phyloP scores from a whole-genome alignment of 2,329 filamentous ascomycete genomes.

The Pseudogymnoascus sp. region DNA sequence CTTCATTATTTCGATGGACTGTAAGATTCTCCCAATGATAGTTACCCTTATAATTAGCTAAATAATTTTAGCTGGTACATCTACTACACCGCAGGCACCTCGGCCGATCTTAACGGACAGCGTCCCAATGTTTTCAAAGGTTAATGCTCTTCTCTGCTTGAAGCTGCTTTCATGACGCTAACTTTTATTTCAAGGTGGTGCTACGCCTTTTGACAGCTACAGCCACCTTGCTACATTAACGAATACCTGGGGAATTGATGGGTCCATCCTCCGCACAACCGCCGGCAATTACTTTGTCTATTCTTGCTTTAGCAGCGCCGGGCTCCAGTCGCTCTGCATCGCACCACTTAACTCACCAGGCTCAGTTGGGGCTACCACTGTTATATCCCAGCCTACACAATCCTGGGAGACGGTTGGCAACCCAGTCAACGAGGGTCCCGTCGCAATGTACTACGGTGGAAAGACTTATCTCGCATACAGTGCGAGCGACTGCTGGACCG shows the following conservation, averaged over 20 bases:
- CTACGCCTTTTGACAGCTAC: constrained; percentile 44
- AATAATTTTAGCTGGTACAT: constrained; percentile 39
- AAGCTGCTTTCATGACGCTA: not conserved
- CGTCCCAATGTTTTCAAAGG: constrained; percentile 45
- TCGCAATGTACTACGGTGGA: constrained; percentile 45
- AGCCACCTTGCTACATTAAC: constrained; percentile 42
- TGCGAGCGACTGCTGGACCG: constrained; percentile 50
- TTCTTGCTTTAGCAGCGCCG: constrained; percentile 42
- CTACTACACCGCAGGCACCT: constrained; percentile 48
- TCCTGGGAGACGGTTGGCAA: constrained; percentile 43
- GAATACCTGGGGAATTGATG: constrained; percentile 47
- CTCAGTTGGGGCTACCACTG: constrained; percentile 37
- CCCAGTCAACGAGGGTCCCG: constrained; percentile 49
- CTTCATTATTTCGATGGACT: constrained; percentile 42
- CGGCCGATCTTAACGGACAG: constrained; percentile 41
- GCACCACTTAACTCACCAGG: constrained; percentile 34
- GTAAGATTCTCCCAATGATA: constrained; percentile 16
- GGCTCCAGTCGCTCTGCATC: constrained; percentile 35
- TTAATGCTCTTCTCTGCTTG: constrained; percentile 18
- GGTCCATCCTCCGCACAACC: constrained; percentile 42
- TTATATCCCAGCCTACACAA: constrained; percentile 45
- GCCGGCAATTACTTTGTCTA: constrained; percentile 46
- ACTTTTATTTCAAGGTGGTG: constrained; percentile 35
- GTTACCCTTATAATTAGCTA: not conserved
- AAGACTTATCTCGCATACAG: constrained; percentile 48